Base-by-base conservation (phyloP, 1,139 yeast genomes). In the Debaryomyces udenii region DNA sequence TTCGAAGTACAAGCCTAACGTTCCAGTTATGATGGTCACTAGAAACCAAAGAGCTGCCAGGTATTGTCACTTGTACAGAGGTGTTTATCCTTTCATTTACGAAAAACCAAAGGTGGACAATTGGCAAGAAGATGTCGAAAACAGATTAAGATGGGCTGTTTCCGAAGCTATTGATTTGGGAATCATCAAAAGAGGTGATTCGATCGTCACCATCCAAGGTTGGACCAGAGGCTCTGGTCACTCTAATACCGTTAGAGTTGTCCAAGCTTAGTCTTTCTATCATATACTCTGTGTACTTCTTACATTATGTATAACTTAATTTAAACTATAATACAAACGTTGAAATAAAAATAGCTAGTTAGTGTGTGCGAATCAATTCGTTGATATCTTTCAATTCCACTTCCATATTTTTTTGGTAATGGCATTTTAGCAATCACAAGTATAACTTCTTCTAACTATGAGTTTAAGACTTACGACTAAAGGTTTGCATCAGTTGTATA, bases 181-280 rank as follows among this genome's bases (percentile, higher is more conserved):
- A 55, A 83, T 93, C 69, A 76, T 93, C 67, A 72, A 75, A 61
- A 81, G 82, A 71, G 96, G 96, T 69, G 97, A 90, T 68, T 77
- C 87, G 47, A 86, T 90, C 60, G 90, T 93, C 56, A 88, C 96
- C 63, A 86, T 93, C 66, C 99, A 93, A 80, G 99, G 99, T 68
- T 93, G 96, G 95, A 88, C 96, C 64, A 87, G 94, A 69, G 99
- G 99, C 74, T 80, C 91, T 52, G 99, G 99, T 66, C 96, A 93
- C 82, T 87, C 99, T 64, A 93, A 93, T 86, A 93, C 99, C 52
- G 82, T 93, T 71, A 93, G 98, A 80, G 68, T 75, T 56, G 78
- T 76, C 47, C 76, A 71, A 59, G 78, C 78, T 55, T 73, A 70
- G 57, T 26, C 14, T 34, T 5, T 20, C 22, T 20, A 20, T 5